These are phyloP conservation scores for Fraxinus americana DNA, from an alignment of 257 asterid genomes.

Conservation along the genomic window DNA sequence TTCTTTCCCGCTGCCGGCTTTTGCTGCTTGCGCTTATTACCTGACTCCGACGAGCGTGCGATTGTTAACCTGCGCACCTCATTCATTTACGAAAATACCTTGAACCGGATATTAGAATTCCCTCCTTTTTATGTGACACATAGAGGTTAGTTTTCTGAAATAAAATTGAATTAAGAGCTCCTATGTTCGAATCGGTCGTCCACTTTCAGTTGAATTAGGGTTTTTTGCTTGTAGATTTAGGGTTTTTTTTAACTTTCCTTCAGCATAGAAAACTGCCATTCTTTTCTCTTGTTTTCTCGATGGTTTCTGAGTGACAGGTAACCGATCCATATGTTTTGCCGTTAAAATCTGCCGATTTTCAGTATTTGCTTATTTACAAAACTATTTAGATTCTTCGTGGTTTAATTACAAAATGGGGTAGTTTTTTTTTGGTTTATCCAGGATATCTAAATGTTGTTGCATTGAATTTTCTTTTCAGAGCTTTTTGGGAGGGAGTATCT, in stretches of 20 bases:
- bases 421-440: slow-evolving; percentile 1
- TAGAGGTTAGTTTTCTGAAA: slow-evolving; percentile 39
- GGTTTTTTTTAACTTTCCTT: slow-evolving; percentile 25
- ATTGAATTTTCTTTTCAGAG: slow-evolving; percentile 36
- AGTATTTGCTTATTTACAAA: slow-evolving; percentile 8
- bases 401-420: neutral
- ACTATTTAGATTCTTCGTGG: neutral
- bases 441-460: slow-evolving; percentile 21
- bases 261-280: slow-evolving; percentile 15
- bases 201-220: slow-evolving; percentile 37
- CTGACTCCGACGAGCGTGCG: slow-evolving; percentile 46
- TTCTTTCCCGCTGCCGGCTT: slow-evolving; percentile 71
- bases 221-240: slow-evolving; percentile 42
- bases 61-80: slow-evolving; percentile 28
- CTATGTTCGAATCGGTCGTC: slow-evolving; percentile 13
- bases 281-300: slow-evolving; percentile 11
- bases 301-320: slow-evolving; percentile 30
- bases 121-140: slow-evolving; percentile 24
- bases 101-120: slow-evolving; percentile 31
- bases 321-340: slow-evolving; percentile 42
- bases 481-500: slow-evolving; percentile 44
- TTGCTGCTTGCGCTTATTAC: slow-evolving; percentile 33
- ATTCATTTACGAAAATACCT: slow-evolving; percentile 42
- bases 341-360: slow-evolving; percentile 6
- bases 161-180: slow-evolving; percentile 29